Percentiles rank a stretch among this genome's conserved stretches.
Evolutionary conservation across 164 flowering plant genomes (phyloP).

Genomic region (Magnolia kwangsiensis): DNA sequence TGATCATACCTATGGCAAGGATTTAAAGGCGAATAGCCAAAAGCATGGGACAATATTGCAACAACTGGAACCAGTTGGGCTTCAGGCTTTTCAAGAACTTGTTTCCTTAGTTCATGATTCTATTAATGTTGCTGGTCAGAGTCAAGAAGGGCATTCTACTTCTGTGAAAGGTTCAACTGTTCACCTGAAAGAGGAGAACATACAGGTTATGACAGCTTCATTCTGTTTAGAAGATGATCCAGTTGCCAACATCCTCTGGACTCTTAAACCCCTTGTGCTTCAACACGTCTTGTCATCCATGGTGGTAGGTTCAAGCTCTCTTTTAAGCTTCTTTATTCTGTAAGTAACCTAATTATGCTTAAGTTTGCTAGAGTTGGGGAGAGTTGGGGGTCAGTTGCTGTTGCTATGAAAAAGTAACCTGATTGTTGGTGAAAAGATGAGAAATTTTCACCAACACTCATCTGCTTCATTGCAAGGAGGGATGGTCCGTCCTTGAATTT

Average conservation of each 20-base stretch:
- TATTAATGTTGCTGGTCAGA: slow-evolving; percentile 34
- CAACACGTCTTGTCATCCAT: slow-evolving; percentile 58
- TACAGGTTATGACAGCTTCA: slow-evolving; percentile 18
- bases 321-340: background rate
- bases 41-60: slow-evolving; percentile 27
- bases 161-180: slow-evolving; percentile 21
- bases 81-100: slow-evolving; percentile 66
- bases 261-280: slow-evolving; percentile 50
- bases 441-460: too few species aligned
- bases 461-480: background rate
- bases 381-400: background rate
- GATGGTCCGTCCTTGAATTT: too few species aligned
- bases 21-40: slow-evolving; percentile 21
- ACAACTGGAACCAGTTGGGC: slow-evolving; percentile 51
- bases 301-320: slow-evolving; percentile 58
- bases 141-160: slow-evolving; percentile 25
- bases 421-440: too few species aligned
- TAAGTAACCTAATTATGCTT: background rate
- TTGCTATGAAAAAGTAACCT: too few species aligned
- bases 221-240: slow-evolving; percentile 62
- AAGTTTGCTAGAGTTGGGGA: background rate
- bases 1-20: slow-evolving; percentile 12
- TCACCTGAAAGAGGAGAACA: slow-evolving; percentile 17
- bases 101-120: slow-evolving; percentile 74
- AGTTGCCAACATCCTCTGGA: slow-evolving; percentile 62